Conservation (phyloP, 352 stramenopile genomes). For the Globisporangium cederbergense region DNA sequence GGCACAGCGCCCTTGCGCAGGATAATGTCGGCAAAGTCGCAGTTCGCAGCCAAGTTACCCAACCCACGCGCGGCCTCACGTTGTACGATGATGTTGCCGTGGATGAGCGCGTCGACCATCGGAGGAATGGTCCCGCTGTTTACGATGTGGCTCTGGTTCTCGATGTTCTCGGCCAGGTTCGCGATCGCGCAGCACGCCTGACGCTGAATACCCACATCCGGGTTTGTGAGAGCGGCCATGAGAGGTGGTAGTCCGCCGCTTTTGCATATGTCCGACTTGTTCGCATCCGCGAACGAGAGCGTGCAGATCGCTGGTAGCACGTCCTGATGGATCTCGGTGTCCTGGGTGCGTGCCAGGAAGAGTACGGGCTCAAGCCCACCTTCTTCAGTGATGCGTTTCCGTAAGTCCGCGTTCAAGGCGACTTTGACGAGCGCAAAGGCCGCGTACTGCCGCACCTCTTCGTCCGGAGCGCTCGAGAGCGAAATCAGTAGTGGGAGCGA, state of each 20-base stretch:
- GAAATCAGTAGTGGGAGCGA: slow-evolving; percentile 94
- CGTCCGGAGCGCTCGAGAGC: slow-evolving; percentile 92
- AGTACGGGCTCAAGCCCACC: slow-evolving; percentile 95
- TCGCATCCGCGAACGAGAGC: slow-evolving; percentile 89
- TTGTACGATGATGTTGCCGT: slow-evolving; percentile 79
- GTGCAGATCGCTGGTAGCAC: slow-evolving; percentile 91
- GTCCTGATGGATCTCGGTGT: slow-evolving; percentile 89
- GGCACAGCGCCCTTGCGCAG: slow-evolving; percentile 83
- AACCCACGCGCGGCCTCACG: slow-evolving; percentile 91
- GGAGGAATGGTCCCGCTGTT: slow-evolving; percentile 84
- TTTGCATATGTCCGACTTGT: slow-evolving; percentile 94
- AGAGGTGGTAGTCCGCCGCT: slow-evolving; percentile 90
- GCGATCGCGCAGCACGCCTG: slow-evolving; percentile 94
- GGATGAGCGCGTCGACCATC: slow-evolving; percentile 80
- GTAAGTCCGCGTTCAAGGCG: slow-evolving; percentile 93
- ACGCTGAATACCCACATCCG: slow-evolving; percentile 78
- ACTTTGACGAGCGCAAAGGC: slow-evolving; percentile 95
- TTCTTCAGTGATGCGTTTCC: slow-evolving; percentile 93
- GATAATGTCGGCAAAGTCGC: slow-evolving; percentile 93
- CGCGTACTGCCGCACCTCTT: slow-evolving; percentile 94
- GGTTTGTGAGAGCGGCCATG: slow-evolving; percentile 68
- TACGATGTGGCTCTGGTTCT: slow-evolving; percentile 92
- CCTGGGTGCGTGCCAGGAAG: slow-evolving; percentile 92
- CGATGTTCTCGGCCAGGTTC: slow-evolving; percentile 93
- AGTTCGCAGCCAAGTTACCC: slow-evolving; percentile 94